Conservation (phyloP, 2,329 filamentous ascomycete genomes). For the Diaporthe capsici region DNA sequence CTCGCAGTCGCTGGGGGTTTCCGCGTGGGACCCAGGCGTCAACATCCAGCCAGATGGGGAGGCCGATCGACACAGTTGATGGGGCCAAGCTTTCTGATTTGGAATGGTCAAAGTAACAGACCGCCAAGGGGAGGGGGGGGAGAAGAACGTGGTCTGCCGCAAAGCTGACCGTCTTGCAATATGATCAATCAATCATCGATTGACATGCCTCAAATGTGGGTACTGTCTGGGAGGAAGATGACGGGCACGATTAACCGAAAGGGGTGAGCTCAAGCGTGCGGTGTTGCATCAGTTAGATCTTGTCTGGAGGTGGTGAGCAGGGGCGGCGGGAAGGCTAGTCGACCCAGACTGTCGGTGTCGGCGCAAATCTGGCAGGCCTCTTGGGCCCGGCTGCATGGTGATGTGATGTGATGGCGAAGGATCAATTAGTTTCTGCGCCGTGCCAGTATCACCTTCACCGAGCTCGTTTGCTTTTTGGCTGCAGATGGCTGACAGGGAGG, state of each 20-base stretch:
- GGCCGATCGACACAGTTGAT: conserved; percentile 11
- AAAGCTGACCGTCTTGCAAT: conserved; percentile 24
- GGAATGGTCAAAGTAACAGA: conserved; percentile 15
- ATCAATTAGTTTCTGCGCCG: conserved; percentile 29
- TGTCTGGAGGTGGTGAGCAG: conserved; percentile 38
- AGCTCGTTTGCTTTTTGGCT: conserved; percentile 9
- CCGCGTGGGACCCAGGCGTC: conserved; percentile 1
- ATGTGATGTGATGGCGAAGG: conserved; percentile 29
- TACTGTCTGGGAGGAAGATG: conserved; percentile 11
- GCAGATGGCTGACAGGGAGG: conserved; percentile 16
- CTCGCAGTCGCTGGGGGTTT: neutral
- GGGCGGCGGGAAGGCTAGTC: conserved; percentile 42
- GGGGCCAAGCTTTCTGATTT: conserved; percentile 11
- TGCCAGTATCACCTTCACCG: conserved; percentile 3
- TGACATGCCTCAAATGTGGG: conserved; percentile 12
- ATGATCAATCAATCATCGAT: conserved; percentile 12
- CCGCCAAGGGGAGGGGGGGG: neutral
- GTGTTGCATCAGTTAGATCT: conserved; percentile 35
- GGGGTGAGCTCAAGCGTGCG: conserved; percentile 19
- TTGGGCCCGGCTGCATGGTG: neutral
- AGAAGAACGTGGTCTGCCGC: conserved; percentile 4
- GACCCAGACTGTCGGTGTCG: conserved; percentile 42
- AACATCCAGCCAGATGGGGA: conserved; percentile 18
- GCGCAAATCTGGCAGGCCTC: conserved; percentile 1
- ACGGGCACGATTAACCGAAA: neutral